Evolutionary conservation across 2,329 filamentous ascomycete species (phyloP).

Genomic region (Cryphonectria naterciae): DNA sequence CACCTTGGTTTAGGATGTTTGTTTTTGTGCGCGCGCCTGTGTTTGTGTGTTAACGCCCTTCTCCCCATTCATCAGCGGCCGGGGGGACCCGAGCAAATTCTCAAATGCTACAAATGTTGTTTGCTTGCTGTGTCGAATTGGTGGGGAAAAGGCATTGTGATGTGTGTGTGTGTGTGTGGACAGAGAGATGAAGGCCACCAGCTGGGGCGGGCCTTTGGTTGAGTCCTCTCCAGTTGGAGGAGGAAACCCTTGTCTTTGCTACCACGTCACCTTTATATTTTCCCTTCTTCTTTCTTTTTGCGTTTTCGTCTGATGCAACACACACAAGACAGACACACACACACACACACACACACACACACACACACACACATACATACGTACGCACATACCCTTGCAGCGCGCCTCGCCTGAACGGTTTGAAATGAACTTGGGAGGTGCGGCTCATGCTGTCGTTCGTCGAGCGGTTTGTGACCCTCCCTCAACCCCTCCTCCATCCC

Average conservation of each 20-base stretch:
- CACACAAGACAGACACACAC: too few species aligned
- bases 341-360: too few species aligned
- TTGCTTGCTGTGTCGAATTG: slow-evolving; percentile 11
- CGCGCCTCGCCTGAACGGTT: not conserved
- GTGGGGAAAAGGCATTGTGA: not conserved
- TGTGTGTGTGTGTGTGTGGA: not conserved
- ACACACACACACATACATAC: too few species aligned
- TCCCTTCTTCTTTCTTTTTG: too few species aligned
- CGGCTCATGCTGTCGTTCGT: slow-evolving; percentile 1
- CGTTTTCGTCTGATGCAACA: not conserved
- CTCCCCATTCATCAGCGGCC: not conserved
- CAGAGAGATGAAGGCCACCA: not conserved
- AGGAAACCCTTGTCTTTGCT: too few species aligned
- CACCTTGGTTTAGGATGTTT: too few species aligned
- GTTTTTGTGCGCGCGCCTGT: not conserved
- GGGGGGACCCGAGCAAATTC: not conserved
- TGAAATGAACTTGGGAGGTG: slow-evolving; percentile 2
- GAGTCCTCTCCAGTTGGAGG: not conserved
- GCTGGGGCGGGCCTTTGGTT: not conserved
- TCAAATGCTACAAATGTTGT: slow-evolving; percentile 3
- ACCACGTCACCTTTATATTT: too few species aligned
- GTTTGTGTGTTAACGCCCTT: not conserved
- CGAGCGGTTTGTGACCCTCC: not conserved
- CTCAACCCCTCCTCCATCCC: not conserved
- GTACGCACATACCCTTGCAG: not conserved